phyloP scores from a whole-genome alignment of 306 rosid genomes.

The Prunus mira region DNA sequence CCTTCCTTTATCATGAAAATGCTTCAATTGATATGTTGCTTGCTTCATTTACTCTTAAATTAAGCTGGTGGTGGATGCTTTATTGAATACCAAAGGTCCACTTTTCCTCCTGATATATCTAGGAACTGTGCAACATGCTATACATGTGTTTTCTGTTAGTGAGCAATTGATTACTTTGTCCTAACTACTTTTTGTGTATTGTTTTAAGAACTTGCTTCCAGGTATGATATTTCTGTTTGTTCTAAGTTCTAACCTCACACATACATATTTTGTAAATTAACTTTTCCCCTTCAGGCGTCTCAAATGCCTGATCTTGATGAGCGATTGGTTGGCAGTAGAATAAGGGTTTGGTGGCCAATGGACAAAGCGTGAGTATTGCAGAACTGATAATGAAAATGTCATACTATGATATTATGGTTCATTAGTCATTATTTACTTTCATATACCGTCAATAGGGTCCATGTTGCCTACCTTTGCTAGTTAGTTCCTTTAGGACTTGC shows the following conservation, averaged over 20 bases:
- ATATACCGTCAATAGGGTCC: background rate
- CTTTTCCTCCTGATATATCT: background rate
- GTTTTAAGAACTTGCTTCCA: background rate
- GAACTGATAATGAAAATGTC: slow-evolving; percentile 14
- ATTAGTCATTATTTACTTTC: background rate
- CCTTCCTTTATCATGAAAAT: background rate
- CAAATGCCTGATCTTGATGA: slow-evolving; percentile 25
- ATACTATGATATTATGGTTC: slow-evolving; percentile 9
- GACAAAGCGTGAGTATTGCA: slow-evolving; percentile 59
- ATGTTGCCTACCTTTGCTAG: background rate
- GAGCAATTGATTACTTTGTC: background rate
- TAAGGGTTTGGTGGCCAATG: slow-evolving; percentile 86
- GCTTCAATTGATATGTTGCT: background rate
- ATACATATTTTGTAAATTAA: background rate
- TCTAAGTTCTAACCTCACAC: background rate
- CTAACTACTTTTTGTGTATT: background rate
- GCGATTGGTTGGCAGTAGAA: slow-evolving; percentile 48
- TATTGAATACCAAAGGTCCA: background rate
- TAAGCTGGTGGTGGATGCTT: background rate
- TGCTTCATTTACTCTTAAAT: background rate
- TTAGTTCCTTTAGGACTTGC: background rate
- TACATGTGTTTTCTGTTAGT: background rate
- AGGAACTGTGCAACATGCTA: background rate
- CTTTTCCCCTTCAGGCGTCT: slow-evolving; percentile 36
- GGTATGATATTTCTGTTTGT: background rate